phyloP scores from a whole-genome alignment of 495 filamentous ascomycete genomes.

The Parathielavia hyrcaniae region DNA sequence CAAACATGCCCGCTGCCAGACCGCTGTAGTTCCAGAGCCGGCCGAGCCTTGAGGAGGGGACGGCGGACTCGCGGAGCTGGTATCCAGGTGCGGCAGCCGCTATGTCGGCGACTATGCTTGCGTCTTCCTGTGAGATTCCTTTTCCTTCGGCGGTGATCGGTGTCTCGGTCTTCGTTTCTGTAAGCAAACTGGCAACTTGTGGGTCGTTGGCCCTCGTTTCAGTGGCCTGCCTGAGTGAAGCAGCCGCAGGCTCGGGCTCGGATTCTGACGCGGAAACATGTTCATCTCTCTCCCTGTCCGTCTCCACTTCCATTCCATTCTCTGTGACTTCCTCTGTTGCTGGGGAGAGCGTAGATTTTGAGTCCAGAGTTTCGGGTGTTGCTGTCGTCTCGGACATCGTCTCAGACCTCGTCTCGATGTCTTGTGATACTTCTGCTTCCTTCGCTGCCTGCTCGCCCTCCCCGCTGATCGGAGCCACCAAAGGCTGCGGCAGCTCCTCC shows the following conservation, averaged over 20 bases:
- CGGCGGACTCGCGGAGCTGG: constrained; percentile 78
- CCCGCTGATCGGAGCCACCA: background rate
- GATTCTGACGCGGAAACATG: background rate
- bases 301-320: background rate
- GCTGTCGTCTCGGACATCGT: background rate
- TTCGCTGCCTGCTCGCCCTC: background rate
- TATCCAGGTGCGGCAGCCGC: constrained; percentile 40
- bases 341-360: background rate
- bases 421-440: background rate
- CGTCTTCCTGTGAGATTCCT: constrained; percentile 14
- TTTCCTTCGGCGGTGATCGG: background rate
- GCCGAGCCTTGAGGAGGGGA: constrained; percentile 80
- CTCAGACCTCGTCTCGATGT: background rate
- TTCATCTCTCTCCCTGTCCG: background rate
- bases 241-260: background rate
- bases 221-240: background rate
- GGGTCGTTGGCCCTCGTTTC: too few relatives aligned
- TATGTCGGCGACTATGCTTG: constrained; percentile 16
- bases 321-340: background rate
- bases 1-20: constrained; percentile 88
- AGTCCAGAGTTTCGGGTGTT: background rate
- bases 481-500: background rate
- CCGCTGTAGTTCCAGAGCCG: constrained; percentile 93
- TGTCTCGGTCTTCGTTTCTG: background rate
- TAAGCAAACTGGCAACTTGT: too few relatives aligned